Conservation (phyloP, 2,329 filamentous ascomycete genomes). For the Sphaceloma murrayae region DNA sequence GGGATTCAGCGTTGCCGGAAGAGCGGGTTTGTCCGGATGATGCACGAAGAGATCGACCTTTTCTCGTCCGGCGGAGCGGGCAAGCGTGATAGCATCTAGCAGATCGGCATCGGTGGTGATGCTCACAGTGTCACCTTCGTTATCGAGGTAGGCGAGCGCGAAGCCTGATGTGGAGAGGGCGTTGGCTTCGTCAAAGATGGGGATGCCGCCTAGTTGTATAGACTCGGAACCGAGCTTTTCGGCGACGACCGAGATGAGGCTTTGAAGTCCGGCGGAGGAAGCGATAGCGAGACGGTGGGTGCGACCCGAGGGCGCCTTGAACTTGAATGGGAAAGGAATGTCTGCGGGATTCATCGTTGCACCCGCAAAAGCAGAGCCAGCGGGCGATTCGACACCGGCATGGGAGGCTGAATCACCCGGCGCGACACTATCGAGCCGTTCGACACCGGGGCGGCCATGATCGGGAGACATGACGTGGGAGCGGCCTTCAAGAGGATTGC, state of each 20-base stretch:
- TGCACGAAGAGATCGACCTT: constrained; percentile 98
- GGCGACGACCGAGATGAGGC: constrained; percentile 67
- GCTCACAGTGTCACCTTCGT: constrained; percentile 92
- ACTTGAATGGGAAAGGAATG: constrained; percentile 90
- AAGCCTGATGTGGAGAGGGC: constrained; percentile 69
- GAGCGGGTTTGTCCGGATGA: constrained; percentile 78
- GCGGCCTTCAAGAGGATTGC: constrained; percentile 58
- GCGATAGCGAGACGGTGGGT: constrained; percentile 85
- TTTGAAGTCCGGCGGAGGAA: constrained; percentile 67
- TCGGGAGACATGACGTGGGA: constrained; percentile 73
- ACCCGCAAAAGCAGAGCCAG: constrained; percentile 54
- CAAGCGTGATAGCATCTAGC: constrained; percentile 76
- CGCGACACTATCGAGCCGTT: constrained; percentile 73
- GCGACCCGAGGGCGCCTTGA: constrained; percentile 91
- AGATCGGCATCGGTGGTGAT: constrained; percentile 95
- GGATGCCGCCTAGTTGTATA: constrained; percentile 71
- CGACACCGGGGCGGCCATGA: constrained; percentile 47
- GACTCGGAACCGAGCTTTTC: constrained; percentile 78
- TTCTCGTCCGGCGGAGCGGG: constrained; percentile 65
- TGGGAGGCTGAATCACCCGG: constrained; percentile 94
- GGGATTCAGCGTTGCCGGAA: constrained; percentile 54
- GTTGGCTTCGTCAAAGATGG: constrained; percentile 62
- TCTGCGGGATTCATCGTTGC: constrained; percentile 53
- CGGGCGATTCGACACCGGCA: constrained; percentile 68
- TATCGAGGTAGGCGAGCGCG: constrained; percentile 89